phyloP scores from a whole-genome alignment of 768 basidiomycete genomes.

The Sarcodon sp. region DNA sequence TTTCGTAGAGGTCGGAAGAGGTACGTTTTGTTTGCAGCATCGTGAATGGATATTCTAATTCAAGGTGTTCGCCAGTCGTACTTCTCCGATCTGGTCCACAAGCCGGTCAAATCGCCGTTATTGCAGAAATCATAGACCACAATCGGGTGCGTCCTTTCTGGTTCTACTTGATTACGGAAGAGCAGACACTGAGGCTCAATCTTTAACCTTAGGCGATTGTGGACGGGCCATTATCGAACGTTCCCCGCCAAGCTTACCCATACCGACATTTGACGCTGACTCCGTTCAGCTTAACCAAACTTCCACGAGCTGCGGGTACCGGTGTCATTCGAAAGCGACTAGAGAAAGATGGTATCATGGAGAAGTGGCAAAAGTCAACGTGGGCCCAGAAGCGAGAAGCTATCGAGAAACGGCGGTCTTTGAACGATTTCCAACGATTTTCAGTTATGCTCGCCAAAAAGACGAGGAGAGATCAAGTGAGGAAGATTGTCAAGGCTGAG shows the following conservation, averaged over 20 bases:
- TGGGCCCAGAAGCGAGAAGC: conserved; percentile 88
- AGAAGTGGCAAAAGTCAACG: conserved; percentile 79
- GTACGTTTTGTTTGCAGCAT: conserved; percentile 24
- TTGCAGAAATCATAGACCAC: conserved; percentile 98
- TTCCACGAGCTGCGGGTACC: conserved; percentile 81
- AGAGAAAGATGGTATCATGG: conserved; percentile 72
- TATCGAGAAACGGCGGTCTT: conserved; percentile 53
- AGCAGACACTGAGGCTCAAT: neutral
- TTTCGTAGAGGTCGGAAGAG: conserved; percentile 97
- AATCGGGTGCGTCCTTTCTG: conserved; percentile 59
- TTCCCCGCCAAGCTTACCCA: conserved; percentile 85
- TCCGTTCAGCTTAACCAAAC: conserved; percentile 63
- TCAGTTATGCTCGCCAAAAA: conserved; percentile 83
- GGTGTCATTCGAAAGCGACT: conserved; percentile 75
- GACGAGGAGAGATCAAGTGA: conserved; percentile 64
- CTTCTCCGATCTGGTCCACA: conserved; percentile 85
- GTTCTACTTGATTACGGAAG: neutral
- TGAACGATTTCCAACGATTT: conserved; percentile 92
- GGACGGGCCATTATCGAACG: conserved; percentile 85
- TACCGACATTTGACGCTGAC: conserved; percentile 92
- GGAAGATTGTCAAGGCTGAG: conserved; percentile 54
- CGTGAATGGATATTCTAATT: neutral
- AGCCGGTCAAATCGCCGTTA: conserved; percentile 84
- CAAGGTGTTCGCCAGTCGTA: conserved; percentile 45
- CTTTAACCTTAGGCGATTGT: conserved; percentile 63